Evolutionary conservation across 1,284 basidiomycete species (phyloP).

Genomic region (Ganoderma sinense): DNA sequence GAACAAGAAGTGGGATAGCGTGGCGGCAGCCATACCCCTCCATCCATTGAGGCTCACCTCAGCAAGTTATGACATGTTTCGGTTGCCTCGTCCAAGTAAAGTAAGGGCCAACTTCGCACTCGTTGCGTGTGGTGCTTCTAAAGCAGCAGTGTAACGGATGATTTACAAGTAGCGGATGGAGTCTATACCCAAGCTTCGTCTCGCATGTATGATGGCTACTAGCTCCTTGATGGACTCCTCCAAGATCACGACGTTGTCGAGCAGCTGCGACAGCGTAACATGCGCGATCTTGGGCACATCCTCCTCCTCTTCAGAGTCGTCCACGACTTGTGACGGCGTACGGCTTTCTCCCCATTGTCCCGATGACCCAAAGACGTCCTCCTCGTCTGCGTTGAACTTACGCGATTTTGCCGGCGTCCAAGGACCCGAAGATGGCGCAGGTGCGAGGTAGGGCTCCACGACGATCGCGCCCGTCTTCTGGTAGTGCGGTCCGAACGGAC

Average conservation of each 20-base stretch:
- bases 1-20: neutral
- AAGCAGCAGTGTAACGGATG: constrained; percentile 16
- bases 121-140: neutral
- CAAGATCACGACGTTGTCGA: constrained; percentile 95
- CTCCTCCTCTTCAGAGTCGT: constrained; percentile 47
- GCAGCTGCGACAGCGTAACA: constrained; percentile 81
- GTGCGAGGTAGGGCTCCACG: constrained; percentile 77
- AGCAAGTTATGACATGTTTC: no score
- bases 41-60: no score
- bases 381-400: constrained; percentile 64
- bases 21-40: neutral
- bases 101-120: neutral
- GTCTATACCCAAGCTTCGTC: constrained; percentile 90
- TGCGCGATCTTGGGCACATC: constrained; percentile 40
- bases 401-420: constrained; percentile 66
- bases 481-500: constrained; percentile 89
- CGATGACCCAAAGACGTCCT: constrained; percentile 69
- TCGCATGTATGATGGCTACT: constrained; percentile 85
- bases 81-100: neutral
- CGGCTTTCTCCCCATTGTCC: constrained; percentile 59
- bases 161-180: constrained; percentile 74
- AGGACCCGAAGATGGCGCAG: constrained; percentile 61
- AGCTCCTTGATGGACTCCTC: constrained; percentile 97
- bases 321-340: constrained; percentile 38
- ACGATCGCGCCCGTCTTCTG: constrained; percentile 75